Conservation (phyloP, 2,329 filamentous ascomycete genomes). For the Didymella segeticola region DNA sequence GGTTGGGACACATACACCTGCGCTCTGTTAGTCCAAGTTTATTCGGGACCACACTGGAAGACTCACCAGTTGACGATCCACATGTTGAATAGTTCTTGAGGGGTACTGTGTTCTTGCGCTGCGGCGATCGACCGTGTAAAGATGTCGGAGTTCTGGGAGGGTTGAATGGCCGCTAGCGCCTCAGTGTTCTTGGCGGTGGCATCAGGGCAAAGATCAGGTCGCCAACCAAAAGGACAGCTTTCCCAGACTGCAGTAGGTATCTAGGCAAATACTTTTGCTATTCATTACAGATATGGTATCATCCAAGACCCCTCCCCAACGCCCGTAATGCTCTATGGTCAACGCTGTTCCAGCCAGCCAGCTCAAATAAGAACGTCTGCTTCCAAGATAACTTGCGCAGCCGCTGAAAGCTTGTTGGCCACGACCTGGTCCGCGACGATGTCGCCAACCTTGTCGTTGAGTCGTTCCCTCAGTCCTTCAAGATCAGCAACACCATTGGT, state of each 20-base stretch:
- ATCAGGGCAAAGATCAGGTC: conserved; percentile 15
- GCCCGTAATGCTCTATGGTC: conserved; percentile 12
- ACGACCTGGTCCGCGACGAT: conserved; percentile 51
- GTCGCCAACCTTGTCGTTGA: conserved; percentile 55
- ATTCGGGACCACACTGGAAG: neutral
- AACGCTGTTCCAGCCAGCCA: neutral
- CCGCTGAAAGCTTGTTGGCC: conserved; percentile 44
- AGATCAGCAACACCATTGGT: conserved; percentile 52
- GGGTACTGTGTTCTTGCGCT: conserved; percentile 10
- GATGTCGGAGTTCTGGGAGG: conserved; percentile 14
- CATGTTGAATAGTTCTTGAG: conserved; percentile 58
- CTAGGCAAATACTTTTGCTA: conserved; percentile 13
- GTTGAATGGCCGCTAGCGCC: conserved; percentile 15
- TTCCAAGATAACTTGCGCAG: conserved; percentile 34
- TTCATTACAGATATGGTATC: conserved; percentile 25
- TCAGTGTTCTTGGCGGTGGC: conserved; percentile 10
- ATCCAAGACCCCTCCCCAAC: conserved; percentile 15
- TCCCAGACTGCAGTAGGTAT: neutral
- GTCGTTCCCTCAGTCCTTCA: conserved; percentile 49
- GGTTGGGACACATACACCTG: conserved; percentile 26
- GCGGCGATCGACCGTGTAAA: conserved; percentile 15
- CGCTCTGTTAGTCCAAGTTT: neutral
- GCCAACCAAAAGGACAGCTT: conserved; percentile 4
- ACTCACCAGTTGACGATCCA: conserved; percentile 87
- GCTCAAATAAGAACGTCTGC: conserved; percentile 28